Base-by-base conservation (phyloP, 306 rosid species). In the Cyamopsis tetragonoloba region DNA sequence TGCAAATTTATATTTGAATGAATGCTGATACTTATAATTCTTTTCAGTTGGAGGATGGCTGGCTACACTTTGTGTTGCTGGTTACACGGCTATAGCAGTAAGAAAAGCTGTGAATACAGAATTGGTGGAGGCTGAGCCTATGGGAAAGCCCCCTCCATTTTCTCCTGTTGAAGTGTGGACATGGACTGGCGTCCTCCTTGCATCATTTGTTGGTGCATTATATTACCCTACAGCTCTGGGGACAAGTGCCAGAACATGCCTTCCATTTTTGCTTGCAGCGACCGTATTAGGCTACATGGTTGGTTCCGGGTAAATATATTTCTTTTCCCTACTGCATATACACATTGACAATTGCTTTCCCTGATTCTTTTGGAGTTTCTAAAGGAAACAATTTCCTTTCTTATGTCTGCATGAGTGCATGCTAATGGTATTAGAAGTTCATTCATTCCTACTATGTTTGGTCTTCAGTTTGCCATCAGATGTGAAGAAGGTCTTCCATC, bases 21-120 rank as follows among this genome's bases (percentile, higher is more conserved):
- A 20, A 4, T 34, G 44, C 62, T 77, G 72, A 53, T 76, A 26
- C 32, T 42, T 31, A 9, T 71, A 47, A 10, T 65, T 31, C 31
- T 37, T 38, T 75, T 79, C 87, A 89, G 98, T 73, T 78, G 98
- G 87, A 70, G 98, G 98, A 62, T 93, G 98, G 98, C 74, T 93
- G 22, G 96, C 96, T 63, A 66, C 98, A 28, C 86, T 93, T 24
- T 87, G 81, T 44, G 97, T 88, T 60, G 97, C 98, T 31, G 98
- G 97, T 70, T 93, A 61, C 80, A 81, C 83, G 2, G 97, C 98
- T 48, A 80, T 93, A 76, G 83, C 97, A 7, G 46, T 93, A 54
- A 84, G 98, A 88, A 89, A 83, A 74, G 64, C 89, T 28, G 98
- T 89, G 10, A 93, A 88, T 73, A 89, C 95, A 17, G 87, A 88